Base-by-base conservation (phyloP, 2,329 filamentous ascomycete species). In the Apiospora kogelbergensis region DNA sequence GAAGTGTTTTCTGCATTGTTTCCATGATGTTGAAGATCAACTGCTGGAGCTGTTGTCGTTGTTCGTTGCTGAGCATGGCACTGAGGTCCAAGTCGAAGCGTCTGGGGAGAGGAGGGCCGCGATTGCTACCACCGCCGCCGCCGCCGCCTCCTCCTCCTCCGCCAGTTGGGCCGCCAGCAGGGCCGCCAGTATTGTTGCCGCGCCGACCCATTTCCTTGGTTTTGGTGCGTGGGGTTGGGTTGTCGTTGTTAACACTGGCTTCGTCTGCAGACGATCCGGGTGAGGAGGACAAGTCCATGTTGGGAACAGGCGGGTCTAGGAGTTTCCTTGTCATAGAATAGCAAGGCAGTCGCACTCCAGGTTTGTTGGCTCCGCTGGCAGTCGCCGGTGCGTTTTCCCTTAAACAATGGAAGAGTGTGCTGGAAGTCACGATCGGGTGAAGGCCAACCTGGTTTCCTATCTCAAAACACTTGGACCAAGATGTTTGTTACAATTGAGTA, bases 1-100 rank as follows among this genome's bases (percentile, higher is more conserved):
- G 80, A 69, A 90, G 81, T 48, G 87, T 83, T 66, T 82, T 83
- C 68, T 85, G 82, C 81, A 90, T 87, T 45, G 81, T 81, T 65
- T 89, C 87, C 44, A 84, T 85, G 71, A 89, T 85, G 63, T 82
- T 81, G 33, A 76, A 81, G 69, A 88, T 78, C 15, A 91, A 81
- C 3, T 81, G 79, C n/a, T 81, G 78, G 48, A 91, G 77, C 69
- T 90, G 87, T 41, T 80, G 80, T 72, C 82, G 84, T 74, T 90
- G 86, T 1, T 82, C 79, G 5, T 77, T 63, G 24, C 78, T 85
- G 45, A 89, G 76, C 66, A 86, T 75, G 33, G 81, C 80, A 67
- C 83, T 87, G 71, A 90, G 73, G 70, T 89, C 86, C 48, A 85
- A 82, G 45, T 85, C 76, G 17, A 69, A 80, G 22, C 84, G 82